Base-by-base conservation (phyloP, 2,329 filamentous ascomycete genomes). In the Zasmidium angulare region DNA sequence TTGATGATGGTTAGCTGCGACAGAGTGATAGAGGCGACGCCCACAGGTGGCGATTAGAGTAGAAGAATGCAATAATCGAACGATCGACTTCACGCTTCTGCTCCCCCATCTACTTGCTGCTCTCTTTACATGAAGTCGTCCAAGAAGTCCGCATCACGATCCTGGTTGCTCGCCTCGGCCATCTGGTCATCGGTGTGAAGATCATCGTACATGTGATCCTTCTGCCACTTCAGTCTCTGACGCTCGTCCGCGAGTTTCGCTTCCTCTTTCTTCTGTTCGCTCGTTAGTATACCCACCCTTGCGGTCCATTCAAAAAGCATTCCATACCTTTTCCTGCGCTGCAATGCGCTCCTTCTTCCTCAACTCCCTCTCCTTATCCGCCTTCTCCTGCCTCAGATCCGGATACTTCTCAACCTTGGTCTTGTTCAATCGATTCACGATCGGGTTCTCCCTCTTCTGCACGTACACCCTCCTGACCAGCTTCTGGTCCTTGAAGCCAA, bases 401-500 rank as follows among this genome's bases (percentile, higher is more conserved):
- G 93, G 92, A 73, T 88, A 91, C 75, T 88, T 90, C 78, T 98
- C 93, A 31, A 90, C 85, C 68, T 89, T 91, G 36, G 95, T 99
- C 83, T 98, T 99, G 81, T 97, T 98, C 65, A 99, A 85, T n/a
- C 95, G 87, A 79, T 99, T 99, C 79, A 99, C 86, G 70, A 97
- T 91, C 52, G 87, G 79, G 75, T 99, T 99, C 74, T 96, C 90
- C 54, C 93, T 86, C 72, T 88, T 83, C 11, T 86, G 75, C 17
- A 99, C 89, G 58, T 96, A 86, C 59, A 96, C 80, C 67, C 88
- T 88, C 78, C 89, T 93, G 64, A 97, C 92, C 77, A 88, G 88
- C 70, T 91, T 91, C 46, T 83, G 84, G 76, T 97, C 91, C 72
- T 96, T 93, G 81, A 98, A 99, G 64, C 90, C 89, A 55, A 99